Evolutionary conservation across 2,329 filamentous ascomycete genomes (phyloP).

Genomic region (Fusarium hainanense): DNA sequence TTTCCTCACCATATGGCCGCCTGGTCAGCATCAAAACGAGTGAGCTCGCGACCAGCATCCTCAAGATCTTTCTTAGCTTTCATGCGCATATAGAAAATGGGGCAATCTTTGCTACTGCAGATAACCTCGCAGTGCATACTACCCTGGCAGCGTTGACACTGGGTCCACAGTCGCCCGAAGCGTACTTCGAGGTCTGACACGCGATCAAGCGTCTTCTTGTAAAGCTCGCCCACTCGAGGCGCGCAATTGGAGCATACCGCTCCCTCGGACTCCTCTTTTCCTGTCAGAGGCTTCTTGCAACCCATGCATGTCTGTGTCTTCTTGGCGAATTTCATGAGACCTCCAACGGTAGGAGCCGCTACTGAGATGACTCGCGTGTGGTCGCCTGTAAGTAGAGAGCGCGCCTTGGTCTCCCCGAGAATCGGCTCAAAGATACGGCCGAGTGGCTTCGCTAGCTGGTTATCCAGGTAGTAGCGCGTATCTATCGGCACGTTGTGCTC

Average conservation of each 20-base stretch:
- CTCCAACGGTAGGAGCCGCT: conserved; percentile 88
- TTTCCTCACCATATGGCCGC: conserved; percentile 68
- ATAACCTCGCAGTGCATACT: conserved; percentile 99
- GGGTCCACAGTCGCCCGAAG: conserved; percentile 95
- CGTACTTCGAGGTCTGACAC: conserved; percentile 92
- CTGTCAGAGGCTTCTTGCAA: conserved; percentile 93
- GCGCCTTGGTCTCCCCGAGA: conserved; percentile 90
- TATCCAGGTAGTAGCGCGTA: conserved; percentile 98
- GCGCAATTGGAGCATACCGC: conserved; percentile 91
- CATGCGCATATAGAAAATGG: conserved; percentile 99
- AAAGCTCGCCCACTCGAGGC: conserved; percentile 88
- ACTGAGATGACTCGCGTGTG: conserved; percentile 96
- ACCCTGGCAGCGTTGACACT: conserved; percentile 97
- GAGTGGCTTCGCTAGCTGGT: conserved; percentile 95
- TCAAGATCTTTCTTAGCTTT: conserved; percentile 99
- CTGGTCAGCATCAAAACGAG: conserved; percentile 87
- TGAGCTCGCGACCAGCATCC: conserved; percentile 90
- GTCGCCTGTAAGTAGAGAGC: conserved; percentile 86
- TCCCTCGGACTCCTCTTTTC: conserved; percentile 81
- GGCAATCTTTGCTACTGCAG: conserved; percentile 94
- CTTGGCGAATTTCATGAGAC: conserved; percentile 98
- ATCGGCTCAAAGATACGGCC: conserved; percentile 98
- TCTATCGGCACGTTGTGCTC: conserved; percentile 99
- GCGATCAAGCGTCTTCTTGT: conserved; percentile 88
- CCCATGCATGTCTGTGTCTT: conserved; percentile 99